Conservation (phyloP, 257 asterid genomes). For the Fraxinus anomala region DNA sequence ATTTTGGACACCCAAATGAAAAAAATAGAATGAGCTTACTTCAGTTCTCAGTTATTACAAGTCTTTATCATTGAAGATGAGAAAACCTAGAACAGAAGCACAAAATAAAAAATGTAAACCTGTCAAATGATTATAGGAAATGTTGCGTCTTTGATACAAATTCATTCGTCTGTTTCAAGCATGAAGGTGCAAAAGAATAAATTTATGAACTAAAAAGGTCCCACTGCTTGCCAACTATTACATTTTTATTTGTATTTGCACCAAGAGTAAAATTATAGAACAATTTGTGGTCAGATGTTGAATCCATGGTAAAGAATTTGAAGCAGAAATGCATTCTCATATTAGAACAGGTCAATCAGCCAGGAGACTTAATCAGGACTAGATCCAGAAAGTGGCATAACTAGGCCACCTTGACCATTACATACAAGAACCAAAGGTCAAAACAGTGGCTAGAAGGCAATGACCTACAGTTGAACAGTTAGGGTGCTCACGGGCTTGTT, state of each 20-base stretch:
- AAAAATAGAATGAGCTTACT: neutral
- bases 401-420: neutral
- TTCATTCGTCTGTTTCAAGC: neutral
- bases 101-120: neutral
- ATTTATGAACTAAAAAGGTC: neutral
- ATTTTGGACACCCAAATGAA: neutral
- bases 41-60: neutral
- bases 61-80: neutral
- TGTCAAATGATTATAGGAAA: neutral
- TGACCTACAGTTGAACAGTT: neutral
- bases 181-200: neutral
- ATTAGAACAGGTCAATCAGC: neutral
- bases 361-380: neutral
- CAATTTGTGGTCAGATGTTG: neutral
- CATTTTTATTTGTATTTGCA: neutral
- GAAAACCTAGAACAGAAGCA: neutral
- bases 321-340: neutral
- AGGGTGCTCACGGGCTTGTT: neutral
- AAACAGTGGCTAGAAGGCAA: neutral
- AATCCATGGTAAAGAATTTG: neutral
- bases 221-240: neutral
- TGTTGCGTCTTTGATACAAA: neutral
- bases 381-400: neutral
- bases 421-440: neutral
- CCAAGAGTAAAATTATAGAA: neutral